Base-by-base conservation (phyloP, 768 basidiomycete species). In the Paxillus rubicundulus region DNA sequence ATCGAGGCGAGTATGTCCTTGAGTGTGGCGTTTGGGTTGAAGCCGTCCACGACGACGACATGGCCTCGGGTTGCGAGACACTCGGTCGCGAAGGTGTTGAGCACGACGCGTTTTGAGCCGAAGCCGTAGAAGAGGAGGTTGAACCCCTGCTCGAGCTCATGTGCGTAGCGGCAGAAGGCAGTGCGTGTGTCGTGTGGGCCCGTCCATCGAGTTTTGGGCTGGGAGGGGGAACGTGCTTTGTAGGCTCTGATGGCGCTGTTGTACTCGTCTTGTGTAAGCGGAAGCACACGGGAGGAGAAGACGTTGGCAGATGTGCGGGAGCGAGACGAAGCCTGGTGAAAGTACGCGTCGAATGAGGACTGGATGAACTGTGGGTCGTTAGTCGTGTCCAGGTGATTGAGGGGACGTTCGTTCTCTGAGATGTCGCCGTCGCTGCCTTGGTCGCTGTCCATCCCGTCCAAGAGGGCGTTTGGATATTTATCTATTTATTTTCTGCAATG, bases 101-200 rank as follows among this genome's bases (percentile, higher is more conserved):
- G 73, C 9, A 87, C 58, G 16, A 64, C 67, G 50, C 91, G 78
- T 67, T 99, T 99, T 17, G 92, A 95, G 5, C 96, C 96, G 61
- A 84, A 82, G 1, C 96, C 96, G 61, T 92, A 92, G 68, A 92
- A 85, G 17, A 95, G 69, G 40, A 98, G 72, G 67, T 91, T 94
- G 76, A 93, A 98, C 1, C 92, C 94, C 64, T 86, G 81, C 2
- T 75, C 72, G 21, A 98, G 77, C 68, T 98, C 92, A 55, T 76
- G 72, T 40, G 80, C 70, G 66, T 87, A 88, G 39, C 84, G 80
- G 20, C 76, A 71, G 61, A 87, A 85, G 16, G 81, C 71, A 5
- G 66, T 57, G 16, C 36, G 45, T 21, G 45, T 4, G 16, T 59
- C 62, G 21, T 48, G 42, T 17, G 16, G 46, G 17, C 64, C 59